phyloP scores from a whole-genome alignment of 257 asterid genomes.

The Cruciata laevipes region DNA sequence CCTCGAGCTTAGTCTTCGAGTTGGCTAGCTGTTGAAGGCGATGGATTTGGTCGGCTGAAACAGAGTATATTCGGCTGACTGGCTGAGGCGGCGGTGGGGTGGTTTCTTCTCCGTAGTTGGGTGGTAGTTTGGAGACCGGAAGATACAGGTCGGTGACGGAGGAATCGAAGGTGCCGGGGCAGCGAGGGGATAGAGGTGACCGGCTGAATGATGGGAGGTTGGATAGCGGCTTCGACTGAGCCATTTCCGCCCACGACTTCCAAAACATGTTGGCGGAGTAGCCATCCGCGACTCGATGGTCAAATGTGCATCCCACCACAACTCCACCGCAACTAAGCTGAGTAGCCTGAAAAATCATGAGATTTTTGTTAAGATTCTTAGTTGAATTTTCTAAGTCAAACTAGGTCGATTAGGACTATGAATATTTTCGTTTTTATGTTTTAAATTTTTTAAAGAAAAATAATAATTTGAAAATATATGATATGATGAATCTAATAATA shows the following conservation, averaged over 20 bases:
- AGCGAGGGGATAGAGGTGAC: conserved; percentile 42
- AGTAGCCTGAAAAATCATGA: conserved; percentile 33
- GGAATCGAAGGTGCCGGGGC: conserved; percentile 27
- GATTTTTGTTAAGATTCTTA: too few relatives aligned
- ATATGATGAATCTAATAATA: too few relatives aligned
- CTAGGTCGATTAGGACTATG: too few relatives aligned
- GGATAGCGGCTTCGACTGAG: neutral
- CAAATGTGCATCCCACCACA: conserved; percentile 54
- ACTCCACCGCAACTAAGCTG: conserved; percentile 51
- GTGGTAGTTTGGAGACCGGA: conserved; percentile 18
- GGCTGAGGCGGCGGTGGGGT: conserved; percentile 12
- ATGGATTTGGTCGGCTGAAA: conserved; percentile 27
- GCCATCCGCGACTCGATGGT: conserved; percentile 69
- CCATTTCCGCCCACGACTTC: conserved; percentile 57
- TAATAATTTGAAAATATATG: too few relatives aligned
- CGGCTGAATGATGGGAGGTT: conserved; percentile 32
- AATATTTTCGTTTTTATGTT: too few relatives aligned
- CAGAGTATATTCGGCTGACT: conserved; percentile 51
- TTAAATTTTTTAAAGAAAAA: too few relatives aligned
- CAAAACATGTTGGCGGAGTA: conserved; percentile 69
- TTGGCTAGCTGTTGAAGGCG: conserved; percentile 43
- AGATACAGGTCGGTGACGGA: conserved; percentile 35
- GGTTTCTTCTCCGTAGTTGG: conserved; percentile 1
- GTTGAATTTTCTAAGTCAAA: too few relatives aligned
- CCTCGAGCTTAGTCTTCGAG: conserved; percentile 43